Evolutionary conservation across 2,329 filamentous ascomycete species (phyloP).

Genomic region (Monosporascus sp.): DNA sequence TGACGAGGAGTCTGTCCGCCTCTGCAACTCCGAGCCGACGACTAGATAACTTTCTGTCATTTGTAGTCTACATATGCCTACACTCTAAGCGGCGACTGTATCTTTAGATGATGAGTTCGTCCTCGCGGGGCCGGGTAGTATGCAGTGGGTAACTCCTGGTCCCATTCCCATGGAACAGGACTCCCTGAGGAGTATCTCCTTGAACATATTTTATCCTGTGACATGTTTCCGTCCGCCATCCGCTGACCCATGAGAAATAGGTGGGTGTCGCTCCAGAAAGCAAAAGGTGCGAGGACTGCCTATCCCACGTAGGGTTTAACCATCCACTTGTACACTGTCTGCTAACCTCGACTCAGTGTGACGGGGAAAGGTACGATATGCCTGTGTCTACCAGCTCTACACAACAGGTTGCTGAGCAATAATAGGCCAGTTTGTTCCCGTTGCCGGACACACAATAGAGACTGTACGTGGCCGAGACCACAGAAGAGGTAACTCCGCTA

Average conservation of each 20-base stretch:
- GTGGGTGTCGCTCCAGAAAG: conserved; percentile 32
- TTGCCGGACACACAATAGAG: conserved; percentile 27
- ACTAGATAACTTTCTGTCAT: too few relatives aligned
- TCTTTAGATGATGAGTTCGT: not conserved
- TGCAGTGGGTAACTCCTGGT: not conserved
- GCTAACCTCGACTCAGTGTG: conserved; percentile 24
- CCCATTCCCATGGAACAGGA: not conserved
- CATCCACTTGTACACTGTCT: not conserved
- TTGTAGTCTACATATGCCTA: not conserved
- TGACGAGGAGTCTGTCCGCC: not conserved
- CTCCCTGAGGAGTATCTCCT: too few relatives aligned
- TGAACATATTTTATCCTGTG: too few relatives aligned
- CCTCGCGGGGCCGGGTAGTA: not conserved
- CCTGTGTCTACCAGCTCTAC: too few relatives aligned
- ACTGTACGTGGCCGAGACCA: conserved; percentile 32
- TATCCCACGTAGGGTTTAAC: not conserved
- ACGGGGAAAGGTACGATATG: conserved; percentile 30
- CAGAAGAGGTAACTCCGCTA: conserved; percentile 26
- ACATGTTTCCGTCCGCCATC: not conserved
- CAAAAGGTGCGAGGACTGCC: conserved; percentile 29
- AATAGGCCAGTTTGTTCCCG: conserved; percentile 30
- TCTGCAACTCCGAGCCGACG: not conserved
- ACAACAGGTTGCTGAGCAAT: conserved; percentile 12
- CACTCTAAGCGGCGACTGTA: not conserved
- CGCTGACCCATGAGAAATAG: not conserved